Percentiles rank a stretch among this genome's conserved stretches.
phyloP scores from a whole-genome alignment of 2,329 filamentous ascomycete species.

The Neonectria punicea region DNA sequence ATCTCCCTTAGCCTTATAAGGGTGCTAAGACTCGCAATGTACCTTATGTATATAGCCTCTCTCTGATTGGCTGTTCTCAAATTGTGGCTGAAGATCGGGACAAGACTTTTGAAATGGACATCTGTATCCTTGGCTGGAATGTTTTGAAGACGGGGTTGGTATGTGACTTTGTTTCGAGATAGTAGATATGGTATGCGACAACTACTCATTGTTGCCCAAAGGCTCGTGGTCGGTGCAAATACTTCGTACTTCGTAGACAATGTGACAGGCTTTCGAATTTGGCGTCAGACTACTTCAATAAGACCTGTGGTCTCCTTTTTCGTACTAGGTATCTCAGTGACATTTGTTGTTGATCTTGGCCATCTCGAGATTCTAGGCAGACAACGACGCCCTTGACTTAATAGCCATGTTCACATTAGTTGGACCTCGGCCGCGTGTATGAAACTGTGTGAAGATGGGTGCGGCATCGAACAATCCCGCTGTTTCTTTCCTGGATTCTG shows the following conservation, averaged over 20 bases:
- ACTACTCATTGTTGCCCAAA: not conserved
- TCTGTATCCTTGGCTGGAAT: slow-evolving; percentile 21
- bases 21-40: no score
- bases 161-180: slow-evolving; percentile 29
- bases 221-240: not conserved
- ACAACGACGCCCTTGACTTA: not conserved
- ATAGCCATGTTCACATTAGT: not conserved
- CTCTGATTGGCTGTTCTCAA: no score
- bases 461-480: slow-evolving; percentile 1
- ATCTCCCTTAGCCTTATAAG: no score
- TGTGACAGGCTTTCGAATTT: not conserved
- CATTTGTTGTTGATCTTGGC: not conserved
- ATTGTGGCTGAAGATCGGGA: no score
- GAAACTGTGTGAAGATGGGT: not conserved
- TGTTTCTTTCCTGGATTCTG: slow-evolving; percentile 18
- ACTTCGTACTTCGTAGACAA: not conserved
- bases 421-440: not conserved
- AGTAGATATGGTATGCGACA: not conserved
- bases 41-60: no score
- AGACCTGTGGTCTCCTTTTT: not conserved
- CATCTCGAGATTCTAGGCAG: no score
- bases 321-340: not conserved
- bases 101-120: no score
- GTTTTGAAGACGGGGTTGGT: slow-evolving; percentile 26
- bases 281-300: not conserved